Conservation (phyloP, 1,284 basidiomycete genomes). For the Microbotryomycetes sp. region DNA sequence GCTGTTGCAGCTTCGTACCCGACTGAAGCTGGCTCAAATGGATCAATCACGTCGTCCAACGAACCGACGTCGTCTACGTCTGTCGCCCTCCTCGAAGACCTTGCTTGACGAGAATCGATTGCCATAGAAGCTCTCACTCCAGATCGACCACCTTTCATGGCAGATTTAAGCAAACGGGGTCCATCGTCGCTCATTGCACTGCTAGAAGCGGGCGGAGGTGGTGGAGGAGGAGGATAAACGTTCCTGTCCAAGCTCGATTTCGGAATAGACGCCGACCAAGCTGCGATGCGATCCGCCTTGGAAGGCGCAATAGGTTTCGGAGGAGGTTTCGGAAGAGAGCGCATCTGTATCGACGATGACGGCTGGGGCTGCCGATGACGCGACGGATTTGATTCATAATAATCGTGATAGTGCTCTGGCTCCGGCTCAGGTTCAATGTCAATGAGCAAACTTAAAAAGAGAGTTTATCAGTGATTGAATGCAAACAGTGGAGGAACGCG, state of each 20-base stretch:
- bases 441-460: neutral
- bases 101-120: neutral
- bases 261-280: neutral
- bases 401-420: neutral
- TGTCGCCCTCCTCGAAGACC: too few relatives aligned
- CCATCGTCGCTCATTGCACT: neutral
- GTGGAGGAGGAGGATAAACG: neutral
- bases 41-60: neutral
- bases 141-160: constrained; percentile 1
- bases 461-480: neutral
- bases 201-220: neutral
- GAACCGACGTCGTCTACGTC: neutral
- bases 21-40: neutral
- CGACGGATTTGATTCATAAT: neutral
- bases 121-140: neutral
- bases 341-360: neutral
- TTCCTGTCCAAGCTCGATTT: neutral
- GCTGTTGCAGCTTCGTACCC: neutral
- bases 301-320: neutral
- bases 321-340: neutral
- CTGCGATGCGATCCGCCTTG: neutral
- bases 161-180: neutral
- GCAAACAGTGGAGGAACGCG: neutral
- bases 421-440: neutral
- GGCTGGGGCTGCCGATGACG: neutral